These are phyloP conservation scores for Pseudomassariella vexata DNA, from an alignment of 2,329 filamentous ascomycete genomes.

Conservation along the genomic window DNA sequence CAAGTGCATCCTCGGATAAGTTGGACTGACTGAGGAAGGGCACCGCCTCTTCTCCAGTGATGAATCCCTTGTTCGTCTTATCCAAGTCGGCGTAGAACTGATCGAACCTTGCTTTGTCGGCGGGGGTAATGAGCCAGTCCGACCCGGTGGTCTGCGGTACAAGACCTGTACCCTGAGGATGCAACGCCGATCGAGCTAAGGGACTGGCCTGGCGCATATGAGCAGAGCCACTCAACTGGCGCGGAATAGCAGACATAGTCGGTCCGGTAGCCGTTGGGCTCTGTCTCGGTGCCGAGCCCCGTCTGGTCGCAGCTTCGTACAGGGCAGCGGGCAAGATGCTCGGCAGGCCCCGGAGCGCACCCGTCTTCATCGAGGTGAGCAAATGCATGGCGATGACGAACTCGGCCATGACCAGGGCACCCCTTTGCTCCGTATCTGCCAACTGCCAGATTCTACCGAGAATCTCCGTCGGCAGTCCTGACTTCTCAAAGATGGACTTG, in stretches of 20 bases:
- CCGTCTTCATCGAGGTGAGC: slow-evolving; percentile 83
- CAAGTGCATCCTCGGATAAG: slow-evolving; percentile 79
- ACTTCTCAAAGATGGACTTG: slow-evolving; percentile 92
- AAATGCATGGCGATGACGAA: slow-evolving; percentile 99
- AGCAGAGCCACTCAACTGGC: slow-evolving; percentile 71
- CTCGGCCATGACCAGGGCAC: slow-evolving; percentile 78
- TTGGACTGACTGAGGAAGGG: slow-evolving; percentile 90
- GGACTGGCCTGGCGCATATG: slow-evolving; percentile 59
- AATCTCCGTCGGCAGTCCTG: slow-evolving; percentile 80
- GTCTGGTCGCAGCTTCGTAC: slow-evolving; percentile 82
- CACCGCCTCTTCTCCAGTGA: slow-evolving; percentile 92
- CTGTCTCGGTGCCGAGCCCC: slow-evolving; percentile 45
- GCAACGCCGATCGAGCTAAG: slow-evolving; percentile 44
- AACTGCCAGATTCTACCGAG: slow-evolving; percentile 95
- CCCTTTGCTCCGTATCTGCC: slow-evolving; percentile 88
- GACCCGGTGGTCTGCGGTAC: slow-evolving; percentile 38
- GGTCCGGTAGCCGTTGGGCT: slow-evolving; percentile 46
- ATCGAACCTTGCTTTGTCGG: slow-evolving; percentile 86
- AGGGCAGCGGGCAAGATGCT: slow-evolving; percentile 75
- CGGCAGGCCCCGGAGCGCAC: slow-evolving; percentile 73
- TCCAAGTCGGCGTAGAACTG: slow-evolving; percentile 80
- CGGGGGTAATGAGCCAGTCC: slow-evolving; percentile 78
- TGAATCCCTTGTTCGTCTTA: slow-evolving; percentile 71
- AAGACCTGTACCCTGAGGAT: slow-evolving; percentile 33
- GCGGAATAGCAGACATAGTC: slow-evolving; percentile 65